Percentiles rank a stretch among this genome's conserved stretches.
phyloP scores from a whole-genome alignment of 129 eudicot species.

The carrot (Daucus carota) region DNA sequence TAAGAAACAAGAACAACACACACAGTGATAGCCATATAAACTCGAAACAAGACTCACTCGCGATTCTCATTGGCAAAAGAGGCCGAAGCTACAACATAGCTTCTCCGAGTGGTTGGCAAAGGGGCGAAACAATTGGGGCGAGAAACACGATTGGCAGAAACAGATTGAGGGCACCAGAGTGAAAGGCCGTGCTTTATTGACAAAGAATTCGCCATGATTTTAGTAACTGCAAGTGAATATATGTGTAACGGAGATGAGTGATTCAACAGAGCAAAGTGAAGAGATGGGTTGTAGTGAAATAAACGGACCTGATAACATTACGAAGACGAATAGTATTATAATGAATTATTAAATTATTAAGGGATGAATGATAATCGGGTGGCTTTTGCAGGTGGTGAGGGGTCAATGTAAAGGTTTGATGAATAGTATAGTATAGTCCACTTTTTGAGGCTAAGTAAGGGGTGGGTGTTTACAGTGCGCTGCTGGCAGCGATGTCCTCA shows the following conservation, averaged over 20 bases:
- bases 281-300: not conserved
- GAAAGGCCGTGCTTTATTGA: slow-evolving; percentile 60
- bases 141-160: slow-evolving; percentile 28
- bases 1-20: slow-evolving; percentile 3
- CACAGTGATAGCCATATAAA: not conserved
- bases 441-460: too few relatives aligned
- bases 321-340: too few relatives aligned
- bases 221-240: slow-evolving; percentile 27
- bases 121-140: slow-evolving; percentile 17
- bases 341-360: too few relatives aligned
- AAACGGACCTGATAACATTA: slow-evolving; percentile 34
- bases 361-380: too few relatives aligned
- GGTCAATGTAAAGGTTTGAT: too few relatives aligned
- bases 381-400: too few relatives aligned
- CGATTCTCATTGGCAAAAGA: slow-evolving; percentile 78
- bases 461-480: too few relatives aligned
- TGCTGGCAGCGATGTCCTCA: too few relatives aligned
- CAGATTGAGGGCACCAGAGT: slow-evolving; percentile 46
- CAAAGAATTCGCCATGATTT: slow-evolving; percentile 51
- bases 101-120: slow-evolving; percentile 47
- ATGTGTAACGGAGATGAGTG: too few relatives aligned
- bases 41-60: slow-evolving; percentile 41
- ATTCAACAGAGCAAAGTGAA: not conserved
- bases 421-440: too few relatives aligned
- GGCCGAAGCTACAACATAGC: slow-evolving; percentile 54